Evolutionary conservation across 1,139 yeast genomes (phyloP).

Genomic region (Taphrina wiesneri): DNA sequence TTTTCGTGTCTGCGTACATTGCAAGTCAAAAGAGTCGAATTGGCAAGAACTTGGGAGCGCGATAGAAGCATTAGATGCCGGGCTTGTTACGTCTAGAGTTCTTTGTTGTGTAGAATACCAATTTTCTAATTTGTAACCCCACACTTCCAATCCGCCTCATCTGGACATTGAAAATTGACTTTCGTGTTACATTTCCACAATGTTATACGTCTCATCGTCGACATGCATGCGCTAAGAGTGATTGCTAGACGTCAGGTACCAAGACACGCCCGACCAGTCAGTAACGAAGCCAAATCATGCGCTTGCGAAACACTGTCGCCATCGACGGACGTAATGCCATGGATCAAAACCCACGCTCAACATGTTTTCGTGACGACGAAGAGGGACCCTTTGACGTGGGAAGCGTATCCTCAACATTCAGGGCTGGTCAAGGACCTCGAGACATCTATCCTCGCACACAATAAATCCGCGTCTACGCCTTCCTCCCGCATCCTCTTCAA

Average conservation of each 20-base stretch:
- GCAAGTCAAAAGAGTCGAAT: conserved; percentile 4
- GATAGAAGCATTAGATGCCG: background rate
- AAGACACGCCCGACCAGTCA: background rate
- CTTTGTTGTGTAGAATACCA: background rate
- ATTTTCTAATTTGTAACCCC: background rate
- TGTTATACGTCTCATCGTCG: no score
- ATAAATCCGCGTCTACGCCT: background rate
- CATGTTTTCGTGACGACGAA: background rate
- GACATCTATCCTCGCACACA: background rate
- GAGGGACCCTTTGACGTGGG: background rate
- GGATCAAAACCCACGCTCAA: background rate
- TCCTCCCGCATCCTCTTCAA: background rate
- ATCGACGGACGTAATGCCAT: background rate
- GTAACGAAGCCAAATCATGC: background rate
- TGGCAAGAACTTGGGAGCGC: conserved; percentile 9
- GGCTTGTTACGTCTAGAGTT: background rate
- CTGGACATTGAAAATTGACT: background rate
- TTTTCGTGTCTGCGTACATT: background rate
- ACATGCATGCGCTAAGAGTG: background rate
- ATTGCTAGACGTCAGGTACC: background rate
- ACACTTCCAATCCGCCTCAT: background rate
- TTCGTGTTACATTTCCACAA: background rate
- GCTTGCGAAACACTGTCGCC: background rate
- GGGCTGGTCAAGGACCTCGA: background rate
- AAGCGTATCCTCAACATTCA: background rate